Conservation (phyloP, 2,329 filamentous ascomycete genomes). For the Dothistroma septosporum region DNA sequence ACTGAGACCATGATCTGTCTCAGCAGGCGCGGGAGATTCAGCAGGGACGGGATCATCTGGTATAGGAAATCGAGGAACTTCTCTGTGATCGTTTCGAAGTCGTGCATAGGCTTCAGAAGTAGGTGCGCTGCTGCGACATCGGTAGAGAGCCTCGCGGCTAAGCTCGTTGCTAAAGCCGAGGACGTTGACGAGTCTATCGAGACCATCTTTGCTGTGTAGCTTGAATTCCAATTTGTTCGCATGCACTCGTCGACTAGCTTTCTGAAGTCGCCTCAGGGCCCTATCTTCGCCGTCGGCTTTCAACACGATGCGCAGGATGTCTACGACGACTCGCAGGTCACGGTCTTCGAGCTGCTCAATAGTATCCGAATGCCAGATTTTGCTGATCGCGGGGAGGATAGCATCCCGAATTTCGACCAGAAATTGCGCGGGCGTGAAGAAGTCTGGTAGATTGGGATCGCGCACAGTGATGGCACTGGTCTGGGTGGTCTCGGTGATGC, state of each 20-base stretch:
- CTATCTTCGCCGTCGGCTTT: constrained; percentile 70
- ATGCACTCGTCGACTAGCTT: constrained; percentile 47
- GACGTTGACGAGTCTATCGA: constrained; percentile 45
- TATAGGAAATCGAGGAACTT: constrained; percentile 29
- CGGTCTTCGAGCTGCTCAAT: constrained; percentile 75
- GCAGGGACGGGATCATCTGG: constrained; percentile 22
- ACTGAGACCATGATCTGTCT: not conserved
- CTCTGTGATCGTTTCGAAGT: constrained; percentile 32
- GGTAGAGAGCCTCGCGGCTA: constrained; percentile 73
- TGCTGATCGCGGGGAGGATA: constrained; percentile 69
- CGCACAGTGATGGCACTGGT: constrained; percentile 46
- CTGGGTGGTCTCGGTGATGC: constrained; percentile 71
- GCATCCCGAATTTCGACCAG: constrained; percentile 79
- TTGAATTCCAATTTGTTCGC: constrained; percentile 51
- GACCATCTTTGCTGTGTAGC: constrained; percentile 44
- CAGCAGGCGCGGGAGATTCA: constrained; percentile 9
- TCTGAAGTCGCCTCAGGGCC: constrained; percentile 60
- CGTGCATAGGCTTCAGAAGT: constrained; percentile 71
- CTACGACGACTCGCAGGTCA: constrained; percentile 74
- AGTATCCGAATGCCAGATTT: constrained; percentile 80
- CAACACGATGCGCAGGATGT: constrained; percentile 75
- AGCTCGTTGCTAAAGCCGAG: constrained; percentile 56
- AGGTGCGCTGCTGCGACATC: constrained; percentile 64
- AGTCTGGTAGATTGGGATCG: constrained; percentile 49
- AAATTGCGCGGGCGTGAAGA: constrained; percentile 68